Evolutionary conservation across 805 yeast genomes (phyloP), one percentile per base, ranked within the genome.

Genomic region (Yamadazyma kitorensis): DNA sequence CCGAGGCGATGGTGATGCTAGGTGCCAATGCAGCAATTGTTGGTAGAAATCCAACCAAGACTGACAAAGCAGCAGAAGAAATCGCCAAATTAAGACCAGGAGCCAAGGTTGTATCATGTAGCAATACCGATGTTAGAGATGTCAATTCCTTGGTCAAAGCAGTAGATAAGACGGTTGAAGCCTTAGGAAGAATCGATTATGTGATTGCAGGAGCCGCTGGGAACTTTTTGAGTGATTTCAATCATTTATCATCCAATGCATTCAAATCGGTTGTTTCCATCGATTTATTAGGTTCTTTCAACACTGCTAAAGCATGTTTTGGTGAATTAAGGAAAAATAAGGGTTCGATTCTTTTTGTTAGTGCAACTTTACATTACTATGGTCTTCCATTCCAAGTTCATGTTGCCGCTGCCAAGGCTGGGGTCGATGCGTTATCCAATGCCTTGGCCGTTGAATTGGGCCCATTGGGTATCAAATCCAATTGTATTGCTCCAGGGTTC

Each of bases 331-430:
- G 57, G 17, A 55, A 58, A 47, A 61, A 52, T 41, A 63, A 61
- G 46, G 72, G 72, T 14, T 60, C 79, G 2, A 68, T 86, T 17
- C 37, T 66, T 10, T 64, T 66, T 41, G 69, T 65, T 14, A 57
- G 67, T 42, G 70, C 72, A 5, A 64, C 71, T 1, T 55, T 66
- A 34, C 72, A 67, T 44, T 62, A 64, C 49, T 67, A 64, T 43
- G 72, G 70, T 5, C 55, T 67, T 19, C 71, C 71, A 3, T 63
- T 67, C 61, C 97, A 89, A 60, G 54, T 79, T 10, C 97, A 89
- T 51, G 96, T 88, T 3, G 82, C 87, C 4, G 96, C 97, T 0
- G 97, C 97, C 3, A 89, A 88, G 59, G 95, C 97, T 2, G 98
- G 96, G n/a, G 75, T 89, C 19, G 98, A 89, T 55, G 93, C 96